Conservation (phyloP, 257 asterid species). For the Nemophila menziesii region DNA sequence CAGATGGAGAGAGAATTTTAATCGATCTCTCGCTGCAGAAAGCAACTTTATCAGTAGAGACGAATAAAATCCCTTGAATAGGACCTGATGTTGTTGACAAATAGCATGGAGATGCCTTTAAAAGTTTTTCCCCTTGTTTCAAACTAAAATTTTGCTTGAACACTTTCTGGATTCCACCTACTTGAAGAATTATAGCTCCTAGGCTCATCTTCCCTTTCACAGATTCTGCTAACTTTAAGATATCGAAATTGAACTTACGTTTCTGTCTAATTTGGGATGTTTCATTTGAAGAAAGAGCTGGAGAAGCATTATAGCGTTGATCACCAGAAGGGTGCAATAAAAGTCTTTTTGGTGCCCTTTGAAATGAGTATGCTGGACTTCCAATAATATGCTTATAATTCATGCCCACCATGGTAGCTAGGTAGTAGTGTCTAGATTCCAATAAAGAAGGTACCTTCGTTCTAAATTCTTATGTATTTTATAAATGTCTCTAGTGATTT, state of each 20-base stretch:
- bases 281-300: background rate
- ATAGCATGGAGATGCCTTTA: conserved; percentile 18
- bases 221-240: background rate
- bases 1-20: conserved; percentile 9
- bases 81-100: conserved; percentile 19
- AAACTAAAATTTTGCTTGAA: conserved; percentile 11
- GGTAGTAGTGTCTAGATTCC: background rate
- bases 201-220: conserved; percentile 10
- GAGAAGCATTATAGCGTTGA: background rate
- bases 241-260: background rate
- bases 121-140: conserved; percentile 13
- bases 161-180: conserved; percentile 3
- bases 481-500: too few species aligned
- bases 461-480: background rate
- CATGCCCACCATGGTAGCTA: background rate
- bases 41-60: conserved; percentile 13
- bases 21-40: conserved; percentile 19
- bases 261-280: background rate
- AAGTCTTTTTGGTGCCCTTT: background rate
- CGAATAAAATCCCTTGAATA: conserved; percentile 13
- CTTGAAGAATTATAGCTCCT: conserved; percentile 1
- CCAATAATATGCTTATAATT: background rate
- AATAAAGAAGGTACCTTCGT: too few species aligned
- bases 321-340: background rate
- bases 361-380: background rate